Conservation (phyloP, 768 basidiomycete genomes). For the Boletus barrowsii region DNA sequence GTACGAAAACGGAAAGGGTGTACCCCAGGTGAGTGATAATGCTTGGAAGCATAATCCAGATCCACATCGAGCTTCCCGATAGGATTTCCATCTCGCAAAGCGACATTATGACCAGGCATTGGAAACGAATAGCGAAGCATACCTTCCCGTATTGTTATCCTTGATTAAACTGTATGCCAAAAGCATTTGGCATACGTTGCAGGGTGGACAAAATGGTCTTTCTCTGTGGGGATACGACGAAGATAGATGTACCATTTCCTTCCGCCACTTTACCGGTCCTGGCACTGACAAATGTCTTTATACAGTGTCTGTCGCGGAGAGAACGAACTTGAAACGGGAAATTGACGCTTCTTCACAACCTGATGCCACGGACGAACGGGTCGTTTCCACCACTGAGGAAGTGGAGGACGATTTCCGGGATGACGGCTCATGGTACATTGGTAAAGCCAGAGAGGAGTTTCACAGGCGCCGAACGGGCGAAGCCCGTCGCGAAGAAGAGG, state of each 20-base stretch:
- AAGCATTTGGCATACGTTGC: conserved; percentile 80
- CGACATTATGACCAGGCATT: conserved; percentile 89
- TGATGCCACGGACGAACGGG: conserved; percentile 5
- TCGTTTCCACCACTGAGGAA: conserved; percentile 19
- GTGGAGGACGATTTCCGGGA: conserved; percentile 32
- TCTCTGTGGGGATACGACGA: conserved; percentile 63
- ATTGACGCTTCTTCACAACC: conserved; percentile 20
- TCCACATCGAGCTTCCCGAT: background rate
- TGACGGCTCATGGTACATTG: conserved; percentile 78
- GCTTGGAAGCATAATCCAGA: background rate
- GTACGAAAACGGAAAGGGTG: conserved; percentile 96
- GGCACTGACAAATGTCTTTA: conserved; percentile 6
- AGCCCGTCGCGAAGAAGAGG: conserved; percentile 48
- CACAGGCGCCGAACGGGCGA: conserved; percentile 50
- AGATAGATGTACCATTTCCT: conserved; percentile 32
- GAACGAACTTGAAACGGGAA: conserved; percentile 19
- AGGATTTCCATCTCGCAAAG: conserved; percentile 98
- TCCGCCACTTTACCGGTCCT: too few relatives aligned
- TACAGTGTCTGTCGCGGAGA: conserved; percentile 26
- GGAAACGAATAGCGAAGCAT: conserved; percentile 86
- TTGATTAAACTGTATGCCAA: conserved; percentile 77
- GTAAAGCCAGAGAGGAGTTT: conserved; percentile 79
- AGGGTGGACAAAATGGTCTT: conserved; percentile 66
- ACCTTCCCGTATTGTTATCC: conserved; percentile 81
- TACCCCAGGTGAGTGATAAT: conserved; percentile 61